These are phyloP conservation scores for Heritiera littoralis DNA, from an alignment of 345 rosid genomes.

Conservation along the genomic window DNA sequence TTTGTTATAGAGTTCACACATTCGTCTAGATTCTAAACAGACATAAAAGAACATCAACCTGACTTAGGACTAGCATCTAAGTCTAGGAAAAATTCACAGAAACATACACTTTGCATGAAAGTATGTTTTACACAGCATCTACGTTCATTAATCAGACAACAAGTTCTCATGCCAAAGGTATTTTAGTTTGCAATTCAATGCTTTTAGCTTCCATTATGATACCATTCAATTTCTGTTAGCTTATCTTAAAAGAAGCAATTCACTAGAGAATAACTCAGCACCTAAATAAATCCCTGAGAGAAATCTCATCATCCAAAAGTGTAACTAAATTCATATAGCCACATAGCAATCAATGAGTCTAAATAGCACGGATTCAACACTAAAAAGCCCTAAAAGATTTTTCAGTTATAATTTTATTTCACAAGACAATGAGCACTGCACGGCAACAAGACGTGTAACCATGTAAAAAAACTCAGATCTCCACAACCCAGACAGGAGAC, in stretches of 20 bases:
- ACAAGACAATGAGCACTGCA: background rate
- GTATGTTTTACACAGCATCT: background rate
- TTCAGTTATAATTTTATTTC: background rate
- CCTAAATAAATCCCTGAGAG: background rate
- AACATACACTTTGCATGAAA: background rate
- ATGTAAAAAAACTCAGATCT: background rate
- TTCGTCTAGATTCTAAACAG: background rate
- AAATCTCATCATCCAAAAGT: background rate
- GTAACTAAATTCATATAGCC: background rate
- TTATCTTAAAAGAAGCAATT: background rate
- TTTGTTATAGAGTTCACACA: background rate
- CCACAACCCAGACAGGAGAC: background rate
- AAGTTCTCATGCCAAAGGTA: background rate
- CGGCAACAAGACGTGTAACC: background rate
- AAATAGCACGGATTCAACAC: background rate
- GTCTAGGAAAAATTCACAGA: background rate
- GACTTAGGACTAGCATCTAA: background rate
- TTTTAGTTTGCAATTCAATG: background rate
- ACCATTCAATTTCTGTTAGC: background rate
- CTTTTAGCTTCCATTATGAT: background rate
- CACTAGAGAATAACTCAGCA: background rate
- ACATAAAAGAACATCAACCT: background rate
- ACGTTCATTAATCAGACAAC: background rate
- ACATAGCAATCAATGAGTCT: background rate
- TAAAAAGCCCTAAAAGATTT: background rate